phyloP scores from a whole-genome alignment of 2,329 filamentous ascomycete genomes.

The Pseudogymnoascus sp. region DNA sequence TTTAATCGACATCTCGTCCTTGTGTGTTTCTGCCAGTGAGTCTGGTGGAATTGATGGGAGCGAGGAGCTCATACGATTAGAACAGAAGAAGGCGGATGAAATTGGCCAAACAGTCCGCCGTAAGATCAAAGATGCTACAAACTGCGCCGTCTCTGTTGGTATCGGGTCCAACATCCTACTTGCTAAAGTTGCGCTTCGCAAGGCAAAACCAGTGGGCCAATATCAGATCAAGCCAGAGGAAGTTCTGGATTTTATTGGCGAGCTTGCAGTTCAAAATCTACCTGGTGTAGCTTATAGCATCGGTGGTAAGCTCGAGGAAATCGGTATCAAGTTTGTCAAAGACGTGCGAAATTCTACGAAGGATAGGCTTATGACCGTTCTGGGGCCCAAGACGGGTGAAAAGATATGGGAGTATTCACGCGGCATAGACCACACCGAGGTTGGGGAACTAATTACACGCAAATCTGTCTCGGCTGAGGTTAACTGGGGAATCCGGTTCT shows the following conservation, averaged over 20 bases:
- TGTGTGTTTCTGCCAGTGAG: conserved; percentile 57
- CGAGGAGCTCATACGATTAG: conserved; percentile 63
- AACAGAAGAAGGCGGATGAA: conserved; percentile 69
- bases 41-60: conserved; percentile 56
- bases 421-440: conserved; percentile 77
- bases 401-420: conserved; percentile 85
- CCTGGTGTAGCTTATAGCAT: conserved; percentile 92
- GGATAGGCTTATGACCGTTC: conserved; percentile 60
- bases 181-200: conserved; percentile 82
- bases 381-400: conserved; percentile 89
- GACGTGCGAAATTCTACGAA: conserved; percentile 71
- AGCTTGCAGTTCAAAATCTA: conserved; percentile 69
- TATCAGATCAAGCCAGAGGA: conserved; percentile 79
- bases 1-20: conserved; percentile 69
- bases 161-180: conserved; percentile 86
- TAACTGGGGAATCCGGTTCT: conserved; percentile 95
- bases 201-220: conserved; percentile 90
- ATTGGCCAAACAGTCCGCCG: conserved; percentile 61
- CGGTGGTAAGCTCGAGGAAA: conserved; percentile 76
- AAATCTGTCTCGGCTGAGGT: conserved; percentile 97
- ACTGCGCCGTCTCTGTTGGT: conserved; percentile 82
- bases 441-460: conserved; percentile 74
- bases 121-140: conserved; percentile 64
- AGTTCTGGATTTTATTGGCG: conserved; percentile 66
- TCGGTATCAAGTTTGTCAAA: conserved; percentile 72